Evolutionary conservation across 208 protist genomes (phyloP).

Genomic region (Crithidia bombi): DNA sequence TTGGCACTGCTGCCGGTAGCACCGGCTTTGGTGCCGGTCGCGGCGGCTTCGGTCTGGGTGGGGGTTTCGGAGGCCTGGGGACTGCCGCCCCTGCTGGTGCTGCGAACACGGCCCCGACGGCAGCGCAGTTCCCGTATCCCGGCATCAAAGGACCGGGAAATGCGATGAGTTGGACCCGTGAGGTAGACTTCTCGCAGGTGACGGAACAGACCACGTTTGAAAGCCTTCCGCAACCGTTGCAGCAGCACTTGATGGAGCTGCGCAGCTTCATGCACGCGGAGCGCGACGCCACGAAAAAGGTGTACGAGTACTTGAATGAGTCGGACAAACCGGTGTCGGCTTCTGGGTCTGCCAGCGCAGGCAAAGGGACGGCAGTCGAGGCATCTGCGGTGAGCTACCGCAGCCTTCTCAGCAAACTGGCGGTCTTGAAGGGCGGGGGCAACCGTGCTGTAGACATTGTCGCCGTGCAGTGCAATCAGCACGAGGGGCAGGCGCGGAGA

Average conservation of each 20-base stretch:
- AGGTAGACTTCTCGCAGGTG: constrained; percentile 76
- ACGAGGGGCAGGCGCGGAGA: constrained; percentile 55
- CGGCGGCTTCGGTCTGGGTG: constrained; percentile 26
- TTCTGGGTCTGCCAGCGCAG: not conserved
- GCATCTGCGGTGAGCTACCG: constrained; percentile 42
- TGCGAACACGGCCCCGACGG: constrained; percentile 14
- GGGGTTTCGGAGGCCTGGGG: constrained; percentile 21
- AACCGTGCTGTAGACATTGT: constrained; percentile 57
- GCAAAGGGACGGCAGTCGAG: not conserved
- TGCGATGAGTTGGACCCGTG: constrained; percentile 52
- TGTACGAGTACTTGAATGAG: constrained; percentile 69
- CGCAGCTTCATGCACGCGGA: constrained; percentile 78
- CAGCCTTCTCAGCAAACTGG: constrained; percentile 28
- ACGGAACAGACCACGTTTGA: constrained; percentile 75
- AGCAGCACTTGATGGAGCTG: constrained; percentile 80
- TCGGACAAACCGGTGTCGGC: constrained; percentile 6
- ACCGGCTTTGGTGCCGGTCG: constrained; percentile 39
- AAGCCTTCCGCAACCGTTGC: constrained; percentile 62
- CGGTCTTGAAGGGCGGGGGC: constrained; percentile 36
- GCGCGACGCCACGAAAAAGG: constrained; percentile 51
- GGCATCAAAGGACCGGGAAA: constrained; percentile 79
- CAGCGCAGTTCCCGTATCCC: constrained; percentile 59
- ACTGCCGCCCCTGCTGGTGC: constrained; percentile 8
- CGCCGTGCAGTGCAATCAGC: constrained; percentile 63
- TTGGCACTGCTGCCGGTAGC: constrained; percentile 30